Evolutionary conservation across 306 rosid genomes (phyloP).

Genomic region (Quercus engelmannii): DNA sequence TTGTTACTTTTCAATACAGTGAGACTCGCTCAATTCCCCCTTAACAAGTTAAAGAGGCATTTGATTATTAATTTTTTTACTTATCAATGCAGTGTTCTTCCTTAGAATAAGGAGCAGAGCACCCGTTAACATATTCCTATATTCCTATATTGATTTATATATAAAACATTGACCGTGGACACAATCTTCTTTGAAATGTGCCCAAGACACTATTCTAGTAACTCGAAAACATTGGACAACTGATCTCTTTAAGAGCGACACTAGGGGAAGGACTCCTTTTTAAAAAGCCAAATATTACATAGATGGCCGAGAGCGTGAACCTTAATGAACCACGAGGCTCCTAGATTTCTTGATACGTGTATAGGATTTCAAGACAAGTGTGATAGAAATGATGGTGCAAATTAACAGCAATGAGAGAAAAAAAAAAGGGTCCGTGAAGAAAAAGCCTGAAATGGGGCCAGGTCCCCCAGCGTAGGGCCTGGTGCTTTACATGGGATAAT

Average conservation of each 20-base stretch:
- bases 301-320: background rate
- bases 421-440: background rate
- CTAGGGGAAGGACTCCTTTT: background rate
- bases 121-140: no score
- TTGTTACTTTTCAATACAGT: no score
- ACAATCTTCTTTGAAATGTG: background rate
- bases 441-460: background rate
- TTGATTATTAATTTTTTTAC: no score
- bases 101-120: no score
- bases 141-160: background rate
- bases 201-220: background rate
- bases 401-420: background rate
- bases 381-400: background rate
- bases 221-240: background rate
- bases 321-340: background rate
- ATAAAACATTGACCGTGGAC: background rate
- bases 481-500: conserved; percentile 24
- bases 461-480: background rate
- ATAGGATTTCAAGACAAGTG: background rate
- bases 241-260: background rate
- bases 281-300: background rate
- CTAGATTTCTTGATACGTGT: background rate
- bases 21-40: no score
- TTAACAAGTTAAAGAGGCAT: no score
- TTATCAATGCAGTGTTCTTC: no score